A percentile compares a stretch with the other conserved stretches of the same genome.
Evolutionary conservation across 257 asterid genomes (phyloP).

Genomic region (Fraxinus americana): DNA sequence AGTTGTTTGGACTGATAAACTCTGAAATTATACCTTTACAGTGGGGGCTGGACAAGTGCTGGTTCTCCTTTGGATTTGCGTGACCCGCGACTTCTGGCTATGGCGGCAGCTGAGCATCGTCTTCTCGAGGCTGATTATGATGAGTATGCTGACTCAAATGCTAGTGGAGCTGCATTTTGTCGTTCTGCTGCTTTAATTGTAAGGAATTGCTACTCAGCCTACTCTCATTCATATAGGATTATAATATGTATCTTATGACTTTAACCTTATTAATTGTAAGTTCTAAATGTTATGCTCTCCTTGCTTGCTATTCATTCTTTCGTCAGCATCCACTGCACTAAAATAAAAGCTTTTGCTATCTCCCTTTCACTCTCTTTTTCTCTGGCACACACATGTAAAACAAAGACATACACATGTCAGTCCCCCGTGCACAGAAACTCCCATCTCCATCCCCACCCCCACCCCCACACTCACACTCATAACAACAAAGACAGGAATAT

Average conservation of each 20-base stretch:
- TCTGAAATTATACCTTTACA: conserved; percentile 3
- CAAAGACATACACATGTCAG: neutral
- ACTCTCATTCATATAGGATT: neutral
- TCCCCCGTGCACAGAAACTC: neutral
- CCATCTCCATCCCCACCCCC: neutral
- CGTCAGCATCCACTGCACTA: neutral
- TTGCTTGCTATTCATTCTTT: neutral
- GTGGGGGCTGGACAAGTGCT: conserved; percentile 48
- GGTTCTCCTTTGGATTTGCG: conserved; percentile 44
- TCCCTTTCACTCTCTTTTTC: neutral
- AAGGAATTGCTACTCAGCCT: conserved; percentile 13
- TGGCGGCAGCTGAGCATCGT: conserved; percentile 52
- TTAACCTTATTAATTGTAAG: neutral
- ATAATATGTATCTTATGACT: neutral
- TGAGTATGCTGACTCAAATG: conserved; percentile 45
- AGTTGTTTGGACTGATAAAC: neutral
- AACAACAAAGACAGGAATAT: neutral
- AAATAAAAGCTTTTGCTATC: neutral
- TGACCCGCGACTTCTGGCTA: conserved; percentile 48
- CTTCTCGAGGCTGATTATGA: conserved; percentile 49
- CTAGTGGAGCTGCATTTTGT: conserved; percentile 56
- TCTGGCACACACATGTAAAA: neutral
- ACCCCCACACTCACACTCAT: neutral
- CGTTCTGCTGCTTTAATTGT: conserved; percentile 56
- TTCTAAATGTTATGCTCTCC: neutral